Evolutionary conservation across 257 asterid species (phyloP).

Genomic region (Scutellaria barbata): DNA sequence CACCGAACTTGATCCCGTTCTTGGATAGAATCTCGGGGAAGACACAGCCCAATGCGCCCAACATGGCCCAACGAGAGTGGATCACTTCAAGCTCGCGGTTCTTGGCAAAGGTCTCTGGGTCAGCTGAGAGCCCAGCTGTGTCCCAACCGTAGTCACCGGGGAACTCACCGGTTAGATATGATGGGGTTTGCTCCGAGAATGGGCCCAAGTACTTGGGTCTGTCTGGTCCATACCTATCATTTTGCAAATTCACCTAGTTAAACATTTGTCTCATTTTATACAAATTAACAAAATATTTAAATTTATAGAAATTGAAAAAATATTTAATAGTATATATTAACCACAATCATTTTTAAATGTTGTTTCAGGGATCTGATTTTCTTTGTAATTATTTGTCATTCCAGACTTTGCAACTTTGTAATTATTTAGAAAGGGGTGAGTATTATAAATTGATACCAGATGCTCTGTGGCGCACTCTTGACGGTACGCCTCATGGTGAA

Average conservation of each 20-base stretch:
- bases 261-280: too few relatives aligned
- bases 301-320: too few relatives aligned
- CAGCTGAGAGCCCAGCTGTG: constrained; percentile 94
- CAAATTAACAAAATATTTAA: too few relatives aligned
- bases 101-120: constrained; percentile 87
- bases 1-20: constrained; percentile 83
- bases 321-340: too few relatives aligned
- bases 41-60: constrained; percentile 87
- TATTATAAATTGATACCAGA: constrained; percentile 50
- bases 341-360: too few relatives aligned
- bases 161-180: constrained; percentile 86
- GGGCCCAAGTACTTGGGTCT: constrained; percentile 95
- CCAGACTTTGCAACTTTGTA: too few relatives aligned
- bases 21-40: constrained; percentile 79
- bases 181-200: constrained; percentile 87
- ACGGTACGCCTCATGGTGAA: constrained; percentile 93
- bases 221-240: constrained; percentile 80
- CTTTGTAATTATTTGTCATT: too few relatives aligned
- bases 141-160: constrained; percentile 99
- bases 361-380: too few relatives aligned
- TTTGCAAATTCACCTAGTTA: too few relatives aligned
- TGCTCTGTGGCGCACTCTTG: constrained; percentile 80
- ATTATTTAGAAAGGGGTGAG: neutral
- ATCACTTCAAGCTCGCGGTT: constrained; percentile 93
- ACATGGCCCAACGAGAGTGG: constrained; percentile 95